Base-by-base conservation (phyloP, 805 yeast genomes). In the Schizosaccharomyces octosporus region DNA sequence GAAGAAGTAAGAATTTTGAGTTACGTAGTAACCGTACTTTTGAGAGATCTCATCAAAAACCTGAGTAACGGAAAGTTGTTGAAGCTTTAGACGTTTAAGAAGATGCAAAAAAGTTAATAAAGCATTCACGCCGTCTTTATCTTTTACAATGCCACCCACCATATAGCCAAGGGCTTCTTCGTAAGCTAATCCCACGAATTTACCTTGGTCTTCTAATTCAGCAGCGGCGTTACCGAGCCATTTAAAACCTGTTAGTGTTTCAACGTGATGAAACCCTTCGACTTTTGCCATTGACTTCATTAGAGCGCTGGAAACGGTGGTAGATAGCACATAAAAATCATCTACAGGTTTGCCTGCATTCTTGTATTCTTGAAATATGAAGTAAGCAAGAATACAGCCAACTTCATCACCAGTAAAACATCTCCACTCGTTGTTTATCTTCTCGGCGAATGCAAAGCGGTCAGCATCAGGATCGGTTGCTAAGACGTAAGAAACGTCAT, bases 401-500 rank as follows among this genome's bases (percentile, higher is more conserved):
- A 90, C 77, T 69, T 90, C 95, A 70, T 90, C 89, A 2, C 98
- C 98, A 0, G 89, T 83, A 61, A 90, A 72, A 70, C 89, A 97
- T 62, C 71, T 73, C 95, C 95, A 89, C 17, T 67, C 63, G 15
- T 75, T 75, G 2, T 65, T 61, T 2, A 64, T 66, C 3, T 64
- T 62, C 79, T 81, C 21, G 85, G 95, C 95, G 9, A 80, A 84
- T 6, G 93, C 83, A 68, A 90, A 90, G 63, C 98, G 75, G 70
- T 90, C 98, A 0, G 97, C 98, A 71, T 90, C 98, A 0, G 98
- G 98, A 68, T 90, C 98, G 70, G 84, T 90, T 0, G 96, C 95
- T 1, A 90, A 67, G 1, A 90, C 90, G 39, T 87, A 69, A 2
- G 72, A 69, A 29, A 78, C 70, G 0, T 75, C 75, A 1, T 72